A percentile compares a stretch with the other conserved stretches of the same genome.
Conservation (phyloP, 2,329 filamentous ascomycete genomes). For the Trichoderma atroviride region DNA sequence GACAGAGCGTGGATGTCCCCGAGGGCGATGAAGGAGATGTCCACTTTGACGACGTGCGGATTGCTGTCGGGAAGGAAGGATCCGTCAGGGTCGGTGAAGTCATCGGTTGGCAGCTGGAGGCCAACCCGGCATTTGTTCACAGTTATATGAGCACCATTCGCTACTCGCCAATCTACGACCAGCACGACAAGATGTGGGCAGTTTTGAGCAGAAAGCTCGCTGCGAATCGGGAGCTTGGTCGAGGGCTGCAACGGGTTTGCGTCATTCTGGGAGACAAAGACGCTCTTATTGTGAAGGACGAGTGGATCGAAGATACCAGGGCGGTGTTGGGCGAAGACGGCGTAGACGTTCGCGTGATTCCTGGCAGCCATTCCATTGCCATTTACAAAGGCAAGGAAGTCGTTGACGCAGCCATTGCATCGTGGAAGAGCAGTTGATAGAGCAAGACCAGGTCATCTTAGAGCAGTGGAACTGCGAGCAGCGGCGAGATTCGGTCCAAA, state of each 20-base stretch:
- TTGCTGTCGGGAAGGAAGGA: slow-evolving; percentile 56
- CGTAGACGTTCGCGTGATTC: slow-evolving; percentile 58
- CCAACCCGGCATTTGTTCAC: slow-evolving; percentile 68
- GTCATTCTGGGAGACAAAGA: slow-evolving; percentile 69
- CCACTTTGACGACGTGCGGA: slow-evolving; percentile 51
- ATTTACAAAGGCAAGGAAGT: slow-evolving; percentile 63
- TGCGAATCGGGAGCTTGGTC: slow-evolving; percentile 32
- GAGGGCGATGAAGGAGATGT: slow-evolving; percentile 45
- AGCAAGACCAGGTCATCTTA: not conserved
- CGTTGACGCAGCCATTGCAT: slow-evolving; percentile 45
- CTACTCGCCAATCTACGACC: slow-evolving; percentile 68
- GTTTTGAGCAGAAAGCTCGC: slow-evolving; percentile 55
- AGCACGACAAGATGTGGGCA: slow-evolving; percentile 60
- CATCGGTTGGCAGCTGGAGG: slow-evolving; percentile 69
- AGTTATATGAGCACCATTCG: slow-evolving; percentile 73
- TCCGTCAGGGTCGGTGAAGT: slow-evolving; percentile 59
- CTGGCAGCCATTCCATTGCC: slow-evolving; percentile 71
- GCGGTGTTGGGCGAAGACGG: slow-evolving; percentile 59
- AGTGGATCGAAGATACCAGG: slow-evolving; percentile 64
- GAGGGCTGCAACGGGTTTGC: slow-evolving; percentile 54
- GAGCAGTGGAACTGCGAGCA: not conserved
- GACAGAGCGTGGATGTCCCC: slow-evolving; percentile 41
- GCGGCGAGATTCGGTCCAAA: slow-evolving; percentile 9
- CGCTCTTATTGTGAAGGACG: slow-evolving; percentile 65
- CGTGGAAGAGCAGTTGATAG: slow-evolving; percentile 36